Percentiles rank a stretch among this genome's conserved stretches.
Conservation (phyloP, 352 stramenopile species). For the Phytophthora kernoviae region DNA sequence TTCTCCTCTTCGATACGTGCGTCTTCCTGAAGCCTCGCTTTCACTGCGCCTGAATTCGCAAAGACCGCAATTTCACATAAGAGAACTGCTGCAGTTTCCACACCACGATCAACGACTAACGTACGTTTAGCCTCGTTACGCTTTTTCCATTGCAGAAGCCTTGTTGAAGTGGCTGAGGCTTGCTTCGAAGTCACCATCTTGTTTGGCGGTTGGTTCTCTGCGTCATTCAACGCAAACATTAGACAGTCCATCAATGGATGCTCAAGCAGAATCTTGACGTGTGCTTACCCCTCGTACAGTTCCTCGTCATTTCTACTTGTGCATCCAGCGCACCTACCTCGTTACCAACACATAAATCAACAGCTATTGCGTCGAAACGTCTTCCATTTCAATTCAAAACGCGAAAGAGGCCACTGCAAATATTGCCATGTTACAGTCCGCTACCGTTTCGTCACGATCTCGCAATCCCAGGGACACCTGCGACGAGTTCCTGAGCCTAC, state of each 20-base stretch:
- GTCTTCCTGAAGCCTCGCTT: conserved; percentile 20
- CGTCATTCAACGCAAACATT: conserved; percentile 3
- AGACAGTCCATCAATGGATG: not conserved
- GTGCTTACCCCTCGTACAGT: conserved; percentile 10
- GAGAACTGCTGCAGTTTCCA: conserved; percentile 1
- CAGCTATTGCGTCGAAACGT: conserved; percentile 8
- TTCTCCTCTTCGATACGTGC: conserved; percentile 31
- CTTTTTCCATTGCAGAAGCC: conserved; percentile 26
- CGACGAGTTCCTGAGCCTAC: conserved; percentile 13
- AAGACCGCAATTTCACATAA: not conserved
- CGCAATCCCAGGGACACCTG: conserved; percentile 70
- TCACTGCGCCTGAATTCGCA: conserved; percentile 18
- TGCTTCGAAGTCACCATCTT: conserved; percentile 10
- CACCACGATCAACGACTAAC: conserved; percentile 1
- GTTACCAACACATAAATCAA: conserved; percentile 1
- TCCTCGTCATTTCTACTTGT: conserved; percentile 4
- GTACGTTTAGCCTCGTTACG: conserved; percentile 21
- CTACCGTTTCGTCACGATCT: conserved; percentile 47
- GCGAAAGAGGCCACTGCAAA: conserved; percentile 6
- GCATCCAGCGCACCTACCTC: conserved; percentile 3
- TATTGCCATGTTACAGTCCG: conserved; percentile 15
- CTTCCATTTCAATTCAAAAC: conserved; percentile 7
- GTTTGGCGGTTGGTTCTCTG: not conserved
- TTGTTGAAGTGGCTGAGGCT: conserved; percentile 9
- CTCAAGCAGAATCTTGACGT: not conserved